Base-by-base conservation (phyloP, 2,329 filamentous ascomycete species). In the Sarocladium oryzae region DNA sequence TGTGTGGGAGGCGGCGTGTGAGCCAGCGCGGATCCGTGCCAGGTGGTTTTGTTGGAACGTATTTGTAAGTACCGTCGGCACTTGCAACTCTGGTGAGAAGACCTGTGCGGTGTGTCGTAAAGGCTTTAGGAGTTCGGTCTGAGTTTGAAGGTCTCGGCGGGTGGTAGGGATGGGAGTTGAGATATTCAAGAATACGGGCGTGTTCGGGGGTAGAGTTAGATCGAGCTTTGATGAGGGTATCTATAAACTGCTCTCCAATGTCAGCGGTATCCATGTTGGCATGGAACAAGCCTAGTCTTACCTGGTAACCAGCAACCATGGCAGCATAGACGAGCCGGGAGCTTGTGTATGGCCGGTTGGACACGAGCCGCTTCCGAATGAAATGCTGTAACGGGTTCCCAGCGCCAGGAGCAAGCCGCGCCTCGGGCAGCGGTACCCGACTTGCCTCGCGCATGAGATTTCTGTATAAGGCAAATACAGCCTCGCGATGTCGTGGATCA, bases 391-490 rank as follows among this genome's bases (percentile, higher is more conserved):
- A 66, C 0, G 80, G 78, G 52, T 74, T 56, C 52, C 4, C 20
- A 20, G 28, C 15, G 4, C 20, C 33, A 13, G 67, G 52, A 60
- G 61, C 16, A 36, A 59, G 60, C 28, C 60, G 55, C 3, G 49
- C 43, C 61, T 71, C 59, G 1, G 79, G 75, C 2, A 88, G 67
- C 1, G 75, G 68, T 30, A 86, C 67, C 36, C 66, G 70, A 26
- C 70, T 65, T 53, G 75, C 81, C 66, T 81, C 76, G 55, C 74
- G 74, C 50, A 89, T 69, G 51, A 92, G 78, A 32, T 85, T 82
- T 55, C 84, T 78, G 69, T 85, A 91, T 46, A 92, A 80, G 49
- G 86, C 84, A 56, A 88, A 76, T 62, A 81, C 78, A 60, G 79
- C 78, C 60, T 60, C 63, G 54, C 79, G 73, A 61, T 82, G 79